These are phyloP conservation scores for Salvia splendens DNA, from an alignment of 257 asterid species.

Conservation along the genomic window DNA sequence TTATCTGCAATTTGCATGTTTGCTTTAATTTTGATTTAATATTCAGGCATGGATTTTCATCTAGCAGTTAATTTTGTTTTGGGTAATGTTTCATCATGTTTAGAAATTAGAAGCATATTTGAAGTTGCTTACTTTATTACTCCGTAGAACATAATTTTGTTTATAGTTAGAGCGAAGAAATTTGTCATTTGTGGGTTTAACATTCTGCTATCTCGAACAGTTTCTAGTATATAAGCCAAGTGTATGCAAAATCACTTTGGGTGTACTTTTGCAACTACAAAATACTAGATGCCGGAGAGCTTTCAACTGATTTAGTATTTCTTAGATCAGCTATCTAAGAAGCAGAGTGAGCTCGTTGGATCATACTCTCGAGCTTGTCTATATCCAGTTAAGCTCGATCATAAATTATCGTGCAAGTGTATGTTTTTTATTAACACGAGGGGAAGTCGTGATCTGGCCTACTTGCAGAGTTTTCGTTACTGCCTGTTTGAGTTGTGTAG, in stretches of 20 bases:
- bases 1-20: conserved; percentile 3
- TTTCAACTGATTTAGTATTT: neutral
- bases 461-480: too few species aligned
- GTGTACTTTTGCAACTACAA: too few species aligned
- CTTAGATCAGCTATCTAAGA: neutral
- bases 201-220: neutral
- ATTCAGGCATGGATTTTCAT: neutral
- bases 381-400: neutral
- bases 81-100: neutral
- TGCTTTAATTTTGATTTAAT: neutral
- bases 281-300: too few species aligned
- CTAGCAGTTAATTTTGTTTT: neutral
- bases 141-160: neutral
- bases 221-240: neutral
- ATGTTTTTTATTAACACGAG: neutral
- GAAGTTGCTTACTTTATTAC: neutral
- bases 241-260: neutral
- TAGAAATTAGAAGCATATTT: neutral
- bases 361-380: neutral
- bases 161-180: neutral
- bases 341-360: neutral
- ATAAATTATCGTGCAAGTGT: neutral
- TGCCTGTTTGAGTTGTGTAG: neutral
- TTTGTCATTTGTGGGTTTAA: neutral
- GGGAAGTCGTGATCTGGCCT: neutral